A percentile compares a stretch with the other conserved stretches of the same genome.
phyloP scores from a whole-genome alignment of 306 rosid genomes.

The Gastrolobium bilobum region DNA sequence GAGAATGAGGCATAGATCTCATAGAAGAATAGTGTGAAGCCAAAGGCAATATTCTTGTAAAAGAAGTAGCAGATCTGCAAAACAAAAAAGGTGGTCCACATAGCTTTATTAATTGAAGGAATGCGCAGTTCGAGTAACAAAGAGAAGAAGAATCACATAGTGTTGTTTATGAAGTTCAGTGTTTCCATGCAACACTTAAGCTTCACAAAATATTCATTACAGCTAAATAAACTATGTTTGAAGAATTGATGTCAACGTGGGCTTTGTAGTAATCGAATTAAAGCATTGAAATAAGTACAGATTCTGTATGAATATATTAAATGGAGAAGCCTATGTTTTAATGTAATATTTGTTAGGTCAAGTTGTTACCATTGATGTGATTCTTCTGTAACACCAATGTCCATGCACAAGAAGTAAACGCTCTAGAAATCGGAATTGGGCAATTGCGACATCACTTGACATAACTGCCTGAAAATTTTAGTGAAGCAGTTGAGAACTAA shows the following conservation, averaged over 20 bases:
- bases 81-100: constrained; percentile 40
- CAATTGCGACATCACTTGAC: constrained; percentile 94
- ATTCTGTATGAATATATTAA: neutral
- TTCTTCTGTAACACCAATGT: constrained; percentile 99
- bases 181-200: neutral
- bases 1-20: constrained; percentile 82
- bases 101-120: constrained; percentile 2
- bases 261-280: constrained; percentile 6
- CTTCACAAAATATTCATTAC: constrained; percentile 21
- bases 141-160: constrained; percentile 20
- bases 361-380: constrained; percentile 79
- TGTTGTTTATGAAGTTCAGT: neutral
- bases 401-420: constrained; percentile 95
- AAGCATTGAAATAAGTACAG: constrained; percentile 40
- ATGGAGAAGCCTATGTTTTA: neutral
- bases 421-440: constrained; percentile 90
- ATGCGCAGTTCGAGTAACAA: neutral
- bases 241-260: neutral
- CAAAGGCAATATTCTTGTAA: constrained; percentile 90
- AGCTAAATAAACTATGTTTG: constrained; percentile 19
- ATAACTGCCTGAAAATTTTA: constrained; percentile 83
- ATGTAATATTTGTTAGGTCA: neutral
- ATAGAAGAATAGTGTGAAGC: constrained; percentile 84
- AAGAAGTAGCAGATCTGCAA: constrained; percentile 95
- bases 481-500: constrained; percentile 22